Conservation (phyloP, 1,284 basidiomycete genomes). For the Rhizoctonia solani region DNA sequence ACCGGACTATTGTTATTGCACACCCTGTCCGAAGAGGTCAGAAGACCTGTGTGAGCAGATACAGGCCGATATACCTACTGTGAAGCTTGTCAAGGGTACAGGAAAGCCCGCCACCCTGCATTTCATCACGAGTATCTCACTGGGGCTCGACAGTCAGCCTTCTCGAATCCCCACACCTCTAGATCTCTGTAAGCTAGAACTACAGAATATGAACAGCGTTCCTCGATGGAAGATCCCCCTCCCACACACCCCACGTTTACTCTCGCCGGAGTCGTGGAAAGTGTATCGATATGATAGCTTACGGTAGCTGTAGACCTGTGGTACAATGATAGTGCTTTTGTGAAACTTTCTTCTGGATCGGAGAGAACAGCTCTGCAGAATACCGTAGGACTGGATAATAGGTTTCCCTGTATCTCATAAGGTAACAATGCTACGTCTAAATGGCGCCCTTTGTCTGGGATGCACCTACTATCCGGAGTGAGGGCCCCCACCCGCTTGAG, state of each 20-base stretch:
- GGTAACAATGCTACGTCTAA: conserved; percentile 5
- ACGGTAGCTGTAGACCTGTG: not conserved
- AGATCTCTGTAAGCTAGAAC: not conserved
- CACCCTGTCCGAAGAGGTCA: no score
- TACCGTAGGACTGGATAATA: not conserved
- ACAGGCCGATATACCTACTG: not conserved
- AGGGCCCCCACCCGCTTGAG: not conserved
- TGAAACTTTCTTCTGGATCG: conserved; percentile 2
- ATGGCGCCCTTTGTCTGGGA: conserved; percentile 1
- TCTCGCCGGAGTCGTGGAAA: conserved; percentile 1
- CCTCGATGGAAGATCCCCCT: conserved; percentile 21
- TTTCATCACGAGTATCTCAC: conserved; percentile 14
- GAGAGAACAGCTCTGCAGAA: not conserved
- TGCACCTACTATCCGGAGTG: not conserved
- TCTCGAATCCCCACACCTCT: conserved; percentile 11
- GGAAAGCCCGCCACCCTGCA: not conserved
- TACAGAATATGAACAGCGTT: conserved; percentile 3
- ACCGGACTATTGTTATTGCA: no score
- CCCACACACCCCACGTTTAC: not conserved
- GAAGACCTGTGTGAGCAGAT: not conserved
- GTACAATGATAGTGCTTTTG: conserved; percentile 16
- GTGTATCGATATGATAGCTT: not conserved
- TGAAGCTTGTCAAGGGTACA: conserved; percentile 8
- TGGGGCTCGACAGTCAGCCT: not conserved
- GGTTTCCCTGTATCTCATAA: not conserved